These are phyloP conservation scores for Blastomyces parvus DNA, from an alignment of 2,329 filamentous ascomycete genomes.

Conservation along the genomic window DNA sequence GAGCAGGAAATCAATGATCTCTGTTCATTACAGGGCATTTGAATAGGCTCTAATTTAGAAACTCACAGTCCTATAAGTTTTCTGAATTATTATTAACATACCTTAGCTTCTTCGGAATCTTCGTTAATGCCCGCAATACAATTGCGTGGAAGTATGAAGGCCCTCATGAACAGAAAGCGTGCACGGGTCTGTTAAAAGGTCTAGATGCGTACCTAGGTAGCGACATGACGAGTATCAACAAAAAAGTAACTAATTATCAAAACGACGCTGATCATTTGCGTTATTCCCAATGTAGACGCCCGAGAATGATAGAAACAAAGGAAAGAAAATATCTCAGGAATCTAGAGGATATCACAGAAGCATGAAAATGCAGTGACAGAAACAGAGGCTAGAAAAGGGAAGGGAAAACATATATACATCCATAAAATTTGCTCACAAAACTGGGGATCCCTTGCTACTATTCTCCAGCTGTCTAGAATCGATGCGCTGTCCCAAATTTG, in stretches of 20 bases:
- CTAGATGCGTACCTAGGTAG: not conserved
- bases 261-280: not conserved
- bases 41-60: too few species aligned
- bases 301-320: not conserved
- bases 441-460: not conserved
- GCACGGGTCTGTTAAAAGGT: too few species aligned
- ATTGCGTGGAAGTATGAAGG: too few species aligned
- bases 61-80: too few species aligned
- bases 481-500: not conserved
- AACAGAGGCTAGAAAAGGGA: not conserved
- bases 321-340: not conserved
- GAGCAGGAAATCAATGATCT: too few species aligned
- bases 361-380: not conserved
- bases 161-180: too few species aligned
- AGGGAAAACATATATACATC: not conserved
- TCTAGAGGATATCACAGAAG: conserved; percentile 18
- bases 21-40: too few species aligned
- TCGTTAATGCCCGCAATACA: too few species aligned
- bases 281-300: not conserved
- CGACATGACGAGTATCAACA: not conserved
- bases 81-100: too few species aligned
- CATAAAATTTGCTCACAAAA: not conserved
- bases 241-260: not conserved
- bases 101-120: too few species aligned
- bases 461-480: not conserved